Evolutionary conservation across 495 filamentous ascomycete species (phyloP), one percentile per base, ranked within the genome.

Genomic region (Talaromyces trachyspermus): DNA sequence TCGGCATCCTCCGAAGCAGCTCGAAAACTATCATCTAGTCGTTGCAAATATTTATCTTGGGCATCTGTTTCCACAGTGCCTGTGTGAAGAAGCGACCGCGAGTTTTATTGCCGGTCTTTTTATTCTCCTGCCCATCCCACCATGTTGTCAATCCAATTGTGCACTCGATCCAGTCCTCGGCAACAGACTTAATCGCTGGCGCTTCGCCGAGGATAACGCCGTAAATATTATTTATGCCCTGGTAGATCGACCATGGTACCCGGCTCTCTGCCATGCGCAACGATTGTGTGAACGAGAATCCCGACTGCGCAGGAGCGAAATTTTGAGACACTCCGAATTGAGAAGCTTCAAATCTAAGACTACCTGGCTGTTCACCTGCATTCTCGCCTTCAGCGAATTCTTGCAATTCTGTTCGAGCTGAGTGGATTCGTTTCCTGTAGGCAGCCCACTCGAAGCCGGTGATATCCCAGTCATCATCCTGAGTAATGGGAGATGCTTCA

Each of bases 81-180:
- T n/a, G n/a, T n/a, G n/a, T n/a, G n/a, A n/a, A n/a, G n/a, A n/a
- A n/a, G n/a, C n/a, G n/a, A n/a, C n/a, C n/a, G n/a, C n/a, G n/a
- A n/a, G n/a, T n/a, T n/a, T n/a, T n/a, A n/a, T n/a, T 22, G 6
- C 18, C 23, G 4, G 17, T 50, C 27, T 47, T 47, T 18, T 58
- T 61, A 14, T 83, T 74, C 43, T 82, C 80, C 12, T 85, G 77
- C 27, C 89, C 86, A 60, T 89, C 81, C 88, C 89, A 94, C 89
- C 89, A 95, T 0, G 82, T 80, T 8, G 88, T 84, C 37, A 95
- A 63, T 3, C 80, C 83, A 40, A 94, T 63, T 2, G 84, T 83
- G 0, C 88, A 88, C 63, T 96, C 90, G 37, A 89, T 74, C 89
- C 89, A 96, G 60, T 92, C 88, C 53, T 85, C 75, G 8, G 88